Base-by-base conservation (phyloP, 2,329 filamentous ascomycete genomes). In the Fusarium sp. region DNA sequence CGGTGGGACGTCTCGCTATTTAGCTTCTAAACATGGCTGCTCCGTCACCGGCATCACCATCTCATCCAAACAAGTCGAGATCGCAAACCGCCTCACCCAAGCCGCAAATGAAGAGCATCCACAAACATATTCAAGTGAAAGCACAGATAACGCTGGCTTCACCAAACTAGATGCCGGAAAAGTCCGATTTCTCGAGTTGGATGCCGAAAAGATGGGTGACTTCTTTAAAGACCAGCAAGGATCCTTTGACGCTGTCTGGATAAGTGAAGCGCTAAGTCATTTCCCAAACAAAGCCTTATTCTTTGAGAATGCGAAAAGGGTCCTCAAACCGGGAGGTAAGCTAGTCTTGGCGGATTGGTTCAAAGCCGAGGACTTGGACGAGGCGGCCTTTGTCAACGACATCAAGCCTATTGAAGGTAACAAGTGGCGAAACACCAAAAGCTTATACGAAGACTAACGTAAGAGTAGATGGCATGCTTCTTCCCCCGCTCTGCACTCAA, bases 311-410 rank as follows among this genome's bases (percentile, higher is more conserved):
- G 85, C 86, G 2, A 81, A 81, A 33, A 81, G 80, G 55, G 80
- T 91, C 36, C 80, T 91, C 58, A 85, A 82, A 40, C 66, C 80
- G 0, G 85, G 86, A 1, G 87, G 87, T 2, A 87, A 85, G 78
- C 78, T 91, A 51, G 87, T 89, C 5, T 80, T 91, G 62, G 88
- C 89, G 27, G 89, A 91, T 78, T 91, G 89, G 89, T 91, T 91
- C 82, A 89, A 88, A 81, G 85, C 83, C 14, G 86, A 87, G 62
- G 79, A 77, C 24, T 75, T 90, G 49, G 82, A 79, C 1, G 80
- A 85, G 69, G 79, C 83, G 66, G 80, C 84, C 66, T 85, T 87
- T 71, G 81, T 83, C 46, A 82, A 81, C 55, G 88, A 91, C 74
- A 90, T 91, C 73, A 86, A 87, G 74, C 87, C 87, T 2, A 91